Evolutionary conservation across 2,329 filamentous ascomycete genomes (phyloP), one percentile per base, ranked within the genome.

Genomic region (Colletotrichum sp.): DNA sequence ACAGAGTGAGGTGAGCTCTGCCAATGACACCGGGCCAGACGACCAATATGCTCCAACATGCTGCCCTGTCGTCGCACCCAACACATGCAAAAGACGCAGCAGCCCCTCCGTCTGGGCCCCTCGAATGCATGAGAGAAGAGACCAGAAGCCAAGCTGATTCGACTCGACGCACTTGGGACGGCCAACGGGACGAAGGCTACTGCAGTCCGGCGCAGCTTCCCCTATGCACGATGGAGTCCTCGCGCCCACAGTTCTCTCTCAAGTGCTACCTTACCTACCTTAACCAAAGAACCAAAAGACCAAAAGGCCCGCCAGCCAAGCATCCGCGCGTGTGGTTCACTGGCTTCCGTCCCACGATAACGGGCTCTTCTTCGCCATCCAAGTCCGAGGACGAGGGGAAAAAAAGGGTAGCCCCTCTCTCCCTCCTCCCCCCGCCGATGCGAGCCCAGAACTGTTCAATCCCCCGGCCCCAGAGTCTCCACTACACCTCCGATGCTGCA

Each of bases 191-290:
- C 26, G 21, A 68, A 36, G 39, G 32, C 43, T 74, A 70, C 66
- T 71, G 66, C 71, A 71, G 60, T 39, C 30, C 34, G 18, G 43
- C 65, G 48, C 60, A 71, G 69, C 39, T 60, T 13, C 67, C 67
- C 67, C 67, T 43, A 69, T 69, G 67, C 67, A 60, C 67, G 52
- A 69, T 69, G 52, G 32, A 67, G 28, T 69, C 52, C 67, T 69
- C 55, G 14, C 24, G 21, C 26, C 32, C n/a, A 34, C 55, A 61
- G 13, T 69, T 68, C 28, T 26, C 55, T 28, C 64, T 18, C 36
- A 36, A 26, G 21, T 36, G 21, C 34, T 43, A 28, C 63, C 21
- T 21, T 21, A 26, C 60, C 34, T 21, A 64, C 60, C 60, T 32
- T 18, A 24, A 34, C 60, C n/a, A 36, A 34, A 63, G 60, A 7